A percentile compares a stretch with the other conserved stretches of the same genome.
Evolutionary conservation across 495 filamentous ascomycete species (phyloP).

Genomic region (Niebla homalea): DNA sequence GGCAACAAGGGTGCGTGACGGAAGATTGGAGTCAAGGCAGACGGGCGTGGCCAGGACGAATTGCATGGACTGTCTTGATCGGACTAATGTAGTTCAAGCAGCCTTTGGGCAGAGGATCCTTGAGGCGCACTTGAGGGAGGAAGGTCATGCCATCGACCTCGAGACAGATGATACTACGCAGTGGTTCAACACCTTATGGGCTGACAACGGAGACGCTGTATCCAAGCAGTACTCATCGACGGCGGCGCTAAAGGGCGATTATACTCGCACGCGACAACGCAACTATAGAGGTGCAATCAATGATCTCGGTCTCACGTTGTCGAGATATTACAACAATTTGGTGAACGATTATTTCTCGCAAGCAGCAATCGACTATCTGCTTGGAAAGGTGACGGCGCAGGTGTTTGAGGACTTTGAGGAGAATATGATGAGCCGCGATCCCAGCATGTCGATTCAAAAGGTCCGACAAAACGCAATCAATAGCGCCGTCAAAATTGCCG

Average conservation of each 20-base stretch:
- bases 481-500: constrained; percentile 65
- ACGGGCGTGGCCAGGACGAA: constrained; percentile 74
- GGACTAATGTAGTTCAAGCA: constrained; percentile 86
- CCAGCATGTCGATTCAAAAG: constrained; percentile 68
- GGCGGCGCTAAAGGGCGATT: constrained; percentile 88
- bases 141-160: constrained; percentile 56
- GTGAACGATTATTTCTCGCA: constrained; percentile 96
- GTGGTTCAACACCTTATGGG: constrained; percentile 95
- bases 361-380: constrained; percentile 83
- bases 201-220: constrained; percentile 68
- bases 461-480: constrained; percentile 84
- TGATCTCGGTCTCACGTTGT: constrained; percentile 82
- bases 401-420: constrained; percentile 88
- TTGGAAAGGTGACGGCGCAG: constrained; percentile 68
- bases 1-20: constrained; percentile 44
- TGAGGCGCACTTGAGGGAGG: constrained; percentile 58
- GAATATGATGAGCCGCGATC: constrained; percentile 76
- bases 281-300: constrained; percentile 84
- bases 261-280: constrained; percentile 77
- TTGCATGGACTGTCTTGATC: constrained; percentile 95
- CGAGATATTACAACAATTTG: constrained; percentile 59
- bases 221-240: constrained; percentile 68
- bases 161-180: constrained; percentile 57
- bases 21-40: constrained; percentile 42
- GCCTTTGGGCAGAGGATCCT: constrained; percentile 67